Evolutionary conservation across 805 yeast species (phyloP).

Genomic region (Zygosaccharomyces lentus): DNA sequence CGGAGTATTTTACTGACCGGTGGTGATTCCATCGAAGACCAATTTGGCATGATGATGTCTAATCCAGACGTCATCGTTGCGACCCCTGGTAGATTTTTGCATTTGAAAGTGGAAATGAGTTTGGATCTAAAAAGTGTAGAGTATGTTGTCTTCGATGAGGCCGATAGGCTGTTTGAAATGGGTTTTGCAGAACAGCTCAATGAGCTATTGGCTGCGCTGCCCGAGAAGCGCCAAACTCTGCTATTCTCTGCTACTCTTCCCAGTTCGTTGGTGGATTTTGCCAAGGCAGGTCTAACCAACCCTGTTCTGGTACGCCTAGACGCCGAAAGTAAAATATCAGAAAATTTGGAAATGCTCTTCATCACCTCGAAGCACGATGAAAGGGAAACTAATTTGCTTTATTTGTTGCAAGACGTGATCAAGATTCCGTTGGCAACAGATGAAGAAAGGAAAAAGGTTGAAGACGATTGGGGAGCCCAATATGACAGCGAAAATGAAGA

Average conservation of each 20-base stretch:
- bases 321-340: constrained; percentile 87
- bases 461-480: constrained; percentile 43
- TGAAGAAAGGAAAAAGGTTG: constrained; percentile 57
- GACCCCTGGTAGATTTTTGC: constrained; percentile 96
- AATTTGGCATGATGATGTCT: constrained; percentile 84
- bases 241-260: constrained; percentile 96
- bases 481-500: constrained; percentile 49
- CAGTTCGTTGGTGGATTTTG: constrained; percentile 86
- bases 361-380: constrained; percentile 76
- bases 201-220: constrained; percentile 80
- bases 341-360: constrained; percentile 85
- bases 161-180: constrained; percentile 93
- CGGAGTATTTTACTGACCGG: constrained; percentile 83
- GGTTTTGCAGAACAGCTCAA: constrained; percentile 92
- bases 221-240: constrained; percentile 78
- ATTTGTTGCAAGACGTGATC: constrained; percentile 76
- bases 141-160: constrained; percentile 93
- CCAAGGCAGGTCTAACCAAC: constrained; percentile 90
- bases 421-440: constrained; percentile 75
- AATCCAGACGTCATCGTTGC: constrained; percentile 95
- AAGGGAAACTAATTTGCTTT: constrained; percentile 80
- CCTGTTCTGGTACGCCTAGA: constrained; percentile 92
- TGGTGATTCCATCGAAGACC: constrained; percentile 98
- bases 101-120: constrained; percentile 92
- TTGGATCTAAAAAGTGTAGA: constrained; percentile 79